Percentiles rank a stretch among this genome's conserved stretches.
Evolutionary conservation across 345 rosid genomes (phyloP).

Genomic region (Boechera retrofracta): DNA sequence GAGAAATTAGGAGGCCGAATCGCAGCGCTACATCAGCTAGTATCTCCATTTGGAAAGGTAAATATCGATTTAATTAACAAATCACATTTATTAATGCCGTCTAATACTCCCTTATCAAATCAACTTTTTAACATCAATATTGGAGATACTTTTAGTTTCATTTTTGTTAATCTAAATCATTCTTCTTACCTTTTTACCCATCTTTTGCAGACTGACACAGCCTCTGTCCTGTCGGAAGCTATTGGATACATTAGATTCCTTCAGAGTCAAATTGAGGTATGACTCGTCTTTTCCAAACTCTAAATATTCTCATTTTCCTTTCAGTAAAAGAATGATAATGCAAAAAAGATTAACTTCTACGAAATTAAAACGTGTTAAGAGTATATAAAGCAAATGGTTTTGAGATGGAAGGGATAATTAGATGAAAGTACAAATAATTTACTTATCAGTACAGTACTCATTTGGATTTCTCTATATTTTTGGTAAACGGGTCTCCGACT

Average conservation of each 20-base stretch:
- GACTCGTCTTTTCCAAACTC: constrained; percentile 45
- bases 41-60: constrained; percentile 98
- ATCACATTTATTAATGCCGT: constrained; percentile 1
- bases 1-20: constrained; percentile 90
- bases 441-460: too few relatives aligned
- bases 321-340: neutral
- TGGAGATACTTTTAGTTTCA: constrained; percentile 12
- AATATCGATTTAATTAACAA: neutral
- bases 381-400: too few relatives aligned
- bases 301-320: constrained; percentile 37
- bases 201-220: constrained; percentile 98
- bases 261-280: constrained; percentile 96
- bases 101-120: constrained; percentile 6
- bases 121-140: constrained; percentile 17
- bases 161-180: constrained; percentile 46
- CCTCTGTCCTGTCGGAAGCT: constrained; percentile 97
- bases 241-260: constrained; percentile 99
- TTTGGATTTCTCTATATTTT: neutral
- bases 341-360: neutral
- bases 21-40: constrained; percentile 93
- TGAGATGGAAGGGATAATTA: too few relatives aligned
- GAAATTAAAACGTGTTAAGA: neutral
- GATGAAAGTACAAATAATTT: too few relatives aligned
- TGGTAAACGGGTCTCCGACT: constrained; percentile 13
- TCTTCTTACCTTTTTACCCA: constrained; percentile 48